These are phyloP conservation scores for Iodosphaeria phyllophila DNA, from an alignment of 2,329 filamentous ascomycete genomes.

Conservation along the genomic window DNA sequence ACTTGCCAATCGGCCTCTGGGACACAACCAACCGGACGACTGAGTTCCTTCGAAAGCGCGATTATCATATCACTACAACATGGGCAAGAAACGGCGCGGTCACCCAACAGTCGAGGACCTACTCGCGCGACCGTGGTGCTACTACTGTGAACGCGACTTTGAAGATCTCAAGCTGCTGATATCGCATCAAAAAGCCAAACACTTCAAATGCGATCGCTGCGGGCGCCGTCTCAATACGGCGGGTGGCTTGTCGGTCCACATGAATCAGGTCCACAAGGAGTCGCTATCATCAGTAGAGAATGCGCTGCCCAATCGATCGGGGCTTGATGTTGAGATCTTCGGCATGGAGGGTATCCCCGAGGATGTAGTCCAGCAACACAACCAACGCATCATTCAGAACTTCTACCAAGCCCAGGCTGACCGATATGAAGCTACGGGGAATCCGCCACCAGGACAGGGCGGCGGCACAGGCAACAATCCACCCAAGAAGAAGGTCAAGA, in stretches of 20 bases:
- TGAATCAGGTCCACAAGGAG: constrained; percentile 98
- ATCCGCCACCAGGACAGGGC: constrained; percentile 51
- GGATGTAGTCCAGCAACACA: constrained; percentile 66
- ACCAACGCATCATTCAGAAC: constrained; percentile 67
- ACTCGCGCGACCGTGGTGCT: constrained; percentile 82
- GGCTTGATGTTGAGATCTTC: constrained; percentile 87
- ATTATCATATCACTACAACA: too few species aligned
- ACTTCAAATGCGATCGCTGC: constrained; percentile 94
- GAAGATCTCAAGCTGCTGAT: constrained; percentile 94
- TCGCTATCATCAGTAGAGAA: constrained; percentile 77
- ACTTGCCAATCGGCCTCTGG: too few species aligned
- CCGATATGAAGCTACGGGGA: constrained; percentile 64
- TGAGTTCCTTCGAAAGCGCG: too few species aligned
- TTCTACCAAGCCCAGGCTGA: constrained; percentile 78
- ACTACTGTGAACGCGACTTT: constrained; percentile 98
- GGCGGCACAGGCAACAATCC: constrained; percentile 49
- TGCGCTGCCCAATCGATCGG: constrained; percentile 69
- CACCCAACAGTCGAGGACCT: constrained; percentile 79
- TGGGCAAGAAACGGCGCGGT: constrained; percentile 83
- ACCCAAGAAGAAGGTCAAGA: constrained; percentile 52
- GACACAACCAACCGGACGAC: too few species aligned
- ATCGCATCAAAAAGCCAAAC: constrained; percentile 96
- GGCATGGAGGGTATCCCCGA: constrained; percentile 94
- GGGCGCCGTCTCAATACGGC: constrained; percentile 79
- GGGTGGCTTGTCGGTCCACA: constrained; percentile 86